Percentiles rank a stretch among this genome's conserved stretches.
Evolutionary conservation across 768 basidiomycete genomes (phyloP).

Genomic region (Lactarius akahatsu): DNA sequence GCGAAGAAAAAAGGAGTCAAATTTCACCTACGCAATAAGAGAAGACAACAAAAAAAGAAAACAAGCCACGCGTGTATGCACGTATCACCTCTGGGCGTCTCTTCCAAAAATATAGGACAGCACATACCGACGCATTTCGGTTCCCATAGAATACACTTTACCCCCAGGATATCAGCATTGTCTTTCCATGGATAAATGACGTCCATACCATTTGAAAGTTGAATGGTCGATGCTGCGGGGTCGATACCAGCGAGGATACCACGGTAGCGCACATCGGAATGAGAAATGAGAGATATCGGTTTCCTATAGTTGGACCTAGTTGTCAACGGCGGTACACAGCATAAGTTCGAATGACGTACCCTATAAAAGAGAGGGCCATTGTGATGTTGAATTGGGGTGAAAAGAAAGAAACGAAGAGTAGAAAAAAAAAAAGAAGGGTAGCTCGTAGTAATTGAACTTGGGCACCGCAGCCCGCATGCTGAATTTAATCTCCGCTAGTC

Average conservation of each 20-base stretch:
- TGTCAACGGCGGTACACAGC: constrained; percentile 9
- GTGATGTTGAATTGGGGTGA: constrained; percentile 11
- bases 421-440: not conserved
- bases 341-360: constrained; percentile 12
- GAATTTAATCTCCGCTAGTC: not conserved
- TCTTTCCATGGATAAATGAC: not conserved
- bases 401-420: constrained; percentile 4
- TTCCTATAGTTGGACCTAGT: constrained; percentile 51
- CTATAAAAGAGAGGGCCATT: constrained; percentile 31
- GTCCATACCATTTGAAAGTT: constrained; percentile 75
- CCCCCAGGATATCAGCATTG: not conserved
- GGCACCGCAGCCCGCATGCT: not conserved
- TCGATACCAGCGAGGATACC: constrained; percentile 87
- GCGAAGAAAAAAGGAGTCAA: constrained; percentile 32
- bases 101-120: constrained; percentile 35
- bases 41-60: constrained; percentile 37
- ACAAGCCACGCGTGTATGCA: constrained; percentile 58
- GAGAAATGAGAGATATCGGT: constrained; percentile 86
- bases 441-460: not conserved
- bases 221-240: constrained; percentile 81
- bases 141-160: constrained; percentile 82
- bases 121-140: constrained; percentile 75
- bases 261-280: constrained; percentile 87
- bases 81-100: constrained; percentile 52
- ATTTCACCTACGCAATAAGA: constrained; percentile 7